Base-by-base conservation (phyloP, 106 monocot species). In the Dendrobium huoshanense region DNA sequence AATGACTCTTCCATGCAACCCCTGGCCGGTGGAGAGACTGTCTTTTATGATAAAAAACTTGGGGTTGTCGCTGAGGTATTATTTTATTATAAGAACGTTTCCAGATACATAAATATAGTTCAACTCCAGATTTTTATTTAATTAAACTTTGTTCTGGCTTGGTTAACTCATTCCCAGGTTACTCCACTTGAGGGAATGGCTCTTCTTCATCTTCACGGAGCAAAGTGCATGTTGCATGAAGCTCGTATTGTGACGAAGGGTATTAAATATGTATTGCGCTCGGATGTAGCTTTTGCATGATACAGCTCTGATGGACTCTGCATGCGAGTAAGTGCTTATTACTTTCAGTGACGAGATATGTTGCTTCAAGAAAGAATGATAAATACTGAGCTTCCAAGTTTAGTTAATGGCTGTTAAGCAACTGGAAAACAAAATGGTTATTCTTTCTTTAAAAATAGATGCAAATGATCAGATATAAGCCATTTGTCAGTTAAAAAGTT, bases 201-300 rank as follows among this genome's bases (percentile, higher is more conserved):
- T 64, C 91, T 98, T 41, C 91, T 94, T 37, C 98, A 98, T 79
- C 77, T 94, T 54, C 98, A 98, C 58, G 97, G 97, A 9, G 83
- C 85, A 24, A 90, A 86, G 55, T 98, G 98, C 81, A 91, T 98
- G 94, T 84, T 98, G 19, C 98, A 98, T 81, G 98, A 98, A 86
- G 98, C 98, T 65, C 92, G 98, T 48, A 88, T 80, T 76, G 94
- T 98, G 72, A 81, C 85, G 0, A 92, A 86, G 79, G 91, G 86
- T 68, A 37, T 92, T 27, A 97, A 94, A 75, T 98, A 98, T 83
- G 79, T 98, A 16, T 81, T 97, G 72, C 88, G 96, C 33, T 94
- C 96, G 0, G 97, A 98, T 87, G 97, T 98, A 49, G 84, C 80
- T 51, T 98, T 94, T 87, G 86, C 89, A 22, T 92, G 72, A 87